Conservation (phyloP, 2,329 filamentous ascomycete species). For the Talaromyces sp. region DNA sequence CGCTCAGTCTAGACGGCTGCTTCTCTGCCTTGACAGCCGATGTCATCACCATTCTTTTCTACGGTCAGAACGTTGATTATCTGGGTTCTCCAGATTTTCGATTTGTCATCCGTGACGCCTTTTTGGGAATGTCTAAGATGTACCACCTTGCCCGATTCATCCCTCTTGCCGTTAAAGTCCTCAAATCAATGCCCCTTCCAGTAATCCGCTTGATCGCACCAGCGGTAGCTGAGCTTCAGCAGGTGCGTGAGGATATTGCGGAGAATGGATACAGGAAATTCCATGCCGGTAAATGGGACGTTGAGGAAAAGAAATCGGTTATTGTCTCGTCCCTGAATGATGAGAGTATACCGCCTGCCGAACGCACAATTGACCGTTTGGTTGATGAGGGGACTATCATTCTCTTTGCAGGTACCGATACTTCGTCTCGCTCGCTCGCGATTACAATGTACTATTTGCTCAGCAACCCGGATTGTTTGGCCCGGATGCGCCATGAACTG, state of each 20-base stretch:
- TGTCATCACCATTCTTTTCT: conserved; percentile 3
- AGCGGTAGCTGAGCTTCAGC: not conserved
- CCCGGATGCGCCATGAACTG: not conserved
- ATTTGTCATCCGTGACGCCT: not conserved
- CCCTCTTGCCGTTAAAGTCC: not conserved
- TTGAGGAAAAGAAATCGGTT: not conserved
- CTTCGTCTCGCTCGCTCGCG: not conserved
- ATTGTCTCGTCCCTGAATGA: conserved; percentile 2
- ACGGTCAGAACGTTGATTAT: not conserved
- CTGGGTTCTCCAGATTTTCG: not conserved
- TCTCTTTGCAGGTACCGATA: conserved; percentile 1
- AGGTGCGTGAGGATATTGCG: not conserved
- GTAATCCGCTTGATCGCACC: not conserved
- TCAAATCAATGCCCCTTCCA: not conserved
- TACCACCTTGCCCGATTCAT: conserved; percentile 2
- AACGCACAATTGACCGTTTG: not conserved
- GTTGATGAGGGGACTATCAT: not conserved
- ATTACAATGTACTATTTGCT: conserved; percentile 2
- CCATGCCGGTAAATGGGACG: not conserved
- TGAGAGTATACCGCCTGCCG: not conserved
- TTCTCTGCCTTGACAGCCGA: conserved; percentile 5
- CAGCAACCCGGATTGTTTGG: not conserved
- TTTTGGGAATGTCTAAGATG: not conserved
- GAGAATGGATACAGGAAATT: not conserved
- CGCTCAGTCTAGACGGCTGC: not conserved